Base-by-base conservation (phyloP, 139 green algal species). In the Chlamydomonas schloesseri region DNA sequence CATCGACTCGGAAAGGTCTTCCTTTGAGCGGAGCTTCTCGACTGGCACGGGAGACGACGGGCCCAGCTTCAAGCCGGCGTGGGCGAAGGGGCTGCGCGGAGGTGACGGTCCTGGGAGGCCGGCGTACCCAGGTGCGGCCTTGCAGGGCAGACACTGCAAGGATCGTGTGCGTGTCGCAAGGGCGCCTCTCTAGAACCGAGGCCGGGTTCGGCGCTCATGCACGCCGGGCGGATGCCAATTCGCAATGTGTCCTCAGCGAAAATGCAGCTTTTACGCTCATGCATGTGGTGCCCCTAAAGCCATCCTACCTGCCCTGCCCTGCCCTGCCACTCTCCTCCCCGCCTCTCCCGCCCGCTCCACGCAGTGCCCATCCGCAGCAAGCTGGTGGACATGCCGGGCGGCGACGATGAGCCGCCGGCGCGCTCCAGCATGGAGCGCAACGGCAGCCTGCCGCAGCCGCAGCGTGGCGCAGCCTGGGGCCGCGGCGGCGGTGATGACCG, bases 331-430 rank as follows among this genome's bases (percentile, higher is more conserved):
- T 50, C 42, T 50, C 42, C 8, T 13, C 42, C 42, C 42, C 42
- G 42, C n/a, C n/a, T n/a, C n/a, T n/a, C n/a, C n/a, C n/a, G n/a
- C n/a, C n/a, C n/a, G n/a, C n/a, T n/a, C n/a, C 42, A 50, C 42
- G 20, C 74, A 81, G 74, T 81, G 33, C 55, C 76, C 36, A 83
- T 83, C 28, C 64, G 78, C 10, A 84, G 78, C n/a, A 84, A 84
- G 78, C 78, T 84, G 18, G 64, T 84, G 13, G 78, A 84, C 64
- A 74, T 74, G 9, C 78, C 78, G 2, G 37, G 37, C 20, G 68
- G 26, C 6, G 64, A 6, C 20, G 36, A 21, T 0, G 78, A 62
- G 0, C 64, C 65, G 8, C 64, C 71, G 11, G 76, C 62, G 2
- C 36, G 37, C 31, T 10, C 34, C 8, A 14, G 37, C n/a, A 42